These are phyloP conservation scores for Cryptomeria japonica DNA, from an alignment of 75 land plant genomes.

Conservation along the genomic window DNA sequence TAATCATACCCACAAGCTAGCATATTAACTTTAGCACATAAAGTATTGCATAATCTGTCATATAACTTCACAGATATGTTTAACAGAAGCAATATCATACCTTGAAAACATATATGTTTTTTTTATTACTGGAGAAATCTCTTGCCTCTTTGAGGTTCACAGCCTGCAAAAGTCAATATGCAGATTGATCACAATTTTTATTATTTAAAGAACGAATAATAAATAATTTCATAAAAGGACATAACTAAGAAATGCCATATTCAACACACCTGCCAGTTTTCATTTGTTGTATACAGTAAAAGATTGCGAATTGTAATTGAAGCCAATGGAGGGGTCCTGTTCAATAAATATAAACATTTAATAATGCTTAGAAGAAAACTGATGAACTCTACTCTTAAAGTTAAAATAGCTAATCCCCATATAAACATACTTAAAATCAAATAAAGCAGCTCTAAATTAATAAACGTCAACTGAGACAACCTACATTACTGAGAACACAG, in stretches of 20 bases:
- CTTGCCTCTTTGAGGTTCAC: slow-evolving; percentile 96
- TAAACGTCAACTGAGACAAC: not conserved
- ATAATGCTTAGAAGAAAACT: not conserved
- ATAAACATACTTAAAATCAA: not conserved
- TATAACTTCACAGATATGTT: not conserved
- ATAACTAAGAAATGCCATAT: not conserved
- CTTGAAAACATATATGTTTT: slow-evolving; percentile 90
- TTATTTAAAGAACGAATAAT: not conserved
- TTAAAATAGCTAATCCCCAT: not conserved
- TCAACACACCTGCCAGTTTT: slow-evolving; percentile 79
- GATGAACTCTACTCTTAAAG: not conserved
- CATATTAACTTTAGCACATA: not conserved
- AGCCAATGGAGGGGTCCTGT: slow-evolving; percentile 93
- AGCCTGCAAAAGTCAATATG: slow-evolving; percentile 45
- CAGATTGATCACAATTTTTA: not conserved
- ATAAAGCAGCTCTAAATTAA: not conserved
- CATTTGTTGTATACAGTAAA: slow-evolving; percentile 88
- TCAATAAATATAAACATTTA: not conserved
- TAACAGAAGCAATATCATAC: slow-evolving; percentile 32
- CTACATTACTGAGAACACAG: too few relatives aligned
- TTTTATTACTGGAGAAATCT: slow-evolving; percentile 71
- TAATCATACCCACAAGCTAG: not conserved
- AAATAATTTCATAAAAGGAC: not conserved
- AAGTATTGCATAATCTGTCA: not conserved
- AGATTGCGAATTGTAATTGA: slow-evolving; percentile 93